These are phyloP conservation scores for Cladobotryum mycophilum DNA, from an alignment of 2,329 filamentous ascomycete species.

Conservation along the genomic window DNA sequence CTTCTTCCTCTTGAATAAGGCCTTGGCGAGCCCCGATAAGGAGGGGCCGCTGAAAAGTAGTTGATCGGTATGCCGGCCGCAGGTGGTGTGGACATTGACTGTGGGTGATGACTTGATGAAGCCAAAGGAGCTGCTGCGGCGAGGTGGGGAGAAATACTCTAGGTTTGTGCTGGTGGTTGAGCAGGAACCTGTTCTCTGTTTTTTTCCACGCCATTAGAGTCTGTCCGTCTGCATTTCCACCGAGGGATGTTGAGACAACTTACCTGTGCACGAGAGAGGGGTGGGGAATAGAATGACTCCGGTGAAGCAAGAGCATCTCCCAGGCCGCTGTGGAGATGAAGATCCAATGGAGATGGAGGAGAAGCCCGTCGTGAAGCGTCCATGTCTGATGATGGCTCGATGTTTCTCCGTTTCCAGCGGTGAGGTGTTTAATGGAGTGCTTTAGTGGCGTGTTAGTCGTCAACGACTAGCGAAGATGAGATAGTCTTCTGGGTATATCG, in stretches of 20 bases:
- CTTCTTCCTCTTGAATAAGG: slow-evolving; percentile 1
- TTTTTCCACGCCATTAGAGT: background rate
- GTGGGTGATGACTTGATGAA: slow-evolving; percentile 33
- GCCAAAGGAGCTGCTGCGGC: slow-evolving; percentile 25
- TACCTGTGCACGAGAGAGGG: slow-evolving; percentile 9
- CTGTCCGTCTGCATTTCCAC: background rate
- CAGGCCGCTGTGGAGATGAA: slow-evolving; percentile 1
- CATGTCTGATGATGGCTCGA: slow-evolving; percentile 2
- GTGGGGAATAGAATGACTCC: slow-evolving; percentile 3
- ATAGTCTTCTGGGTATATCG: background rate
- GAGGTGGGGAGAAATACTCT: slow-evolving; percentile 5
- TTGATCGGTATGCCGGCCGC: slow-evolving; percentile 49
- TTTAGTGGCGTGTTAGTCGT: too few species aligned
- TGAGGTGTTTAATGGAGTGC: background rate
- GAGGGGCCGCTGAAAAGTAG: slow-evolving; percentile 46
- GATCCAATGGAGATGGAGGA: slow-evolving; percentile 5
- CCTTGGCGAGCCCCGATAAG: slow-evolving; percentile 36
- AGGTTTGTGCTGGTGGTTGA: slow-evolving; percentile 6
- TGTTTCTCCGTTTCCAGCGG: background rate
- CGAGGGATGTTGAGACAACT: background rate
- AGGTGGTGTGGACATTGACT: slow-evolving; percentile 48
- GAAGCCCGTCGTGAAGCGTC: slow-evolving; percentile 4
- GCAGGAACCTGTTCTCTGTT: slow-evolving; percentile 9
- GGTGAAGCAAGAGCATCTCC: background rate
- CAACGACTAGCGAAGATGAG: too few species aligned